phyloP scores from a whole-genome alignment of 2,329 filamentous ascomycete species.

The Aspergillus uvarum region DNA sequence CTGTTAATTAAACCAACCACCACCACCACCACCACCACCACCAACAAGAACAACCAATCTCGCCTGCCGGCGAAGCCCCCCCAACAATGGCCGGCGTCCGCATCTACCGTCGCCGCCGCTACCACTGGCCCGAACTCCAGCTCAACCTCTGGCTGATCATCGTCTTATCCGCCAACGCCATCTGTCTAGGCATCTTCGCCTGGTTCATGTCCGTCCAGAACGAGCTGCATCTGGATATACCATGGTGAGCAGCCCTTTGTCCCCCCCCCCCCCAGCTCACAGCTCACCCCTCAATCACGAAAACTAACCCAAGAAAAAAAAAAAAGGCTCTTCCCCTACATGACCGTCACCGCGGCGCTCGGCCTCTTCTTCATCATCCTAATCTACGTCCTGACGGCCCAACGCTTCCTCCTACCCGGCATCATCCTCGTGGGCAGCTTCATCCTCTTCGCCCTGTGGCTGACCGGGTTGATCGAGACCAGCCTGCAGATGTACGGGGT shows the following conservation, averaged over 20 bases:
- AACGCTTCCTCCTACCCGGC: constrained; percentile 58
- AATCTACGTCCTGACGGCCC: constrained; percentile 57
- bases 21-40: background rate
- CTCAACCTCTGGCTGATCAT: constrained; percentile 65
- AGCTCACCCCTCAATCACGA: background rate
- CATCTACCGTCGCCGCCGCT: constrained; percentile 44
- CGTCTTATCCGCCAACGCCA: constrained; percentile 58
- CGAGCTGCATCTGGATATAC: constrained; percentile 55
- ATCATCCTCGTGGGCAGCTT: constrained; percentile 61
- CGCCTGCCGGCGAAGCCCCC: too few species aligned
- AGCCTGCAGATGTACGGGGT: constrained; percentile 61
- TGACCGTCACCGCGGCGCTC: constrained; percentile 58
- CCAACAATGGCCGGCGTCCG: constrained; percentile 31
- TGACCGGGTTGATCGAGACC: constrained; percentile 63
- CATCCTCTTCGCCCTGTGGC: constrained; percentile 61
- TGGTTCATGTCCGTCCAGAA: constrained; percentile 61
- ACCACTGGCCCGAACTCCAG: constrained; percentile 65
- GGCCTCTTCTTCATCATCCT: constrained; percentile 59
- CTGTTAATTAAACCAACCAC: background rate
- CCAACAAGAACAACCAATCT: background rate
- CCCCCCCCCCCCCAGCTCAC: background rate
- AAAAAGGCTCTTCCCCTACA: constrained; percentile 63
- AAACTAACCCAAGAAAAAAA: constrained; percentile 1
- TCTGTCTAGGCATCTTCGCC: constrained; percentile 60
- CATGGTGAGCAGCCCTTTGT: constrained; percentile 50